These are phyloP conservation scores for Fragosphaeria purpurea DNA, from an alignment of 2,329 filamentous ascomycete species.

Conservation along the genomic window DNA sequence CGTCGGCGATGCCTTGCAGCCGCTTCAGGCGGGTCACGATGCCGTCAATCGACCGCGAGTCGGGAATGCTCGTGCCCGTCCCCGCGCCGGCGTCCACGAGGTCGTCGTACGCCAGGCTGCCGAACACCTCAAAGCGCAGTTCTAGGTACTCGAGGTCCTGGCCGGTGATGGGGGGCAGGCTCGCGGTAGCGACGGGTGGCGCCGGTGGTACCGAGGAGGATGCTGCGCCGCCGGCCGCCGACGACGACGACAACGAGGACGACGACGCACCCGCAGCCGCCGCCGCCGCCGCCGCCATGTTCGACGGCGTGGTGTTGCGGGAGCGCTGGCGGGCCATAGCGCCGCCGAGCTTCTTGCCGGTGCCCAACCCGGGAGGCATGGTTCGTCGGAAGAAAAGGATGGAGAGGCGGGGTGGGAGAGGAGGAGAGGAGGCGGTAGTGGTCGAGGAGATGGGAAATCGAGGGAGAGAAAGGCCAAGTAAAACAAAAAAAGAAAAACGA, in stretches of 20 bases:
- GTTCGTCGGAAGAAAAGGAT: constrained; percentile 8
- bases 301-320: constrained; percentile 62
- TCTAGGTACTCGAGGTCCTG: constrained; percentile 58
- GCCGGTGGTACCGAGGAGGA: neutral
- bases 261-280: neutral
- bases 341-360: constrained; percentile 54
- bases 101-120: constrained; percentile 56
- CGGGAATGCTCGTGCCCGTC: constrained; percentile 47
- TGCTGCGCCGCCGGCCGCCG: constrained; percentile 5
- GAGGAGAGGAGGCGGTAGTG: neutral
- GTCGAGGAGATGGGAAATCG: neutral
- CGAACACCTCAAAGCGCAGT: constrained; percentile 48
- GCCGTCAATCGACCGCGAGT: constrained; percentile 53
- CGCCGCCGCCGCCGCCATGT: constrained; percentile 5
- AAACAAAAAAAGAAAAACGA: neutral
- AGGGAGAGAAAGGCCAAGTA: neutral
- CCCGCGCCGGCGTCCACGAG: constrained; percentile 50
- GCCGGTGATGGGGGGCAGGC: constrained; percentile 43
- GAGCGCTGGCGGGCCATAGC: constrained; percentile 56
- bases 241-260: constrained; percentile 41
- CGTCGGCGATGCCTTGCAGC: constrained; percentile 57
- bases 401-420: neutral
- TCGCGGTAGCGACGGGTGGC: constrained; percentile 35
- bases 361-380: constrained; percentile 52
- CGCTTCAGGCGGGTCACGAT: constrained; percentile 54